These are phyloP conservation scores for Sphaceloma murrayae DNA, from an alignment of 2,329 filamentous ascomycete genomes.

Conservation along the genomic window DNA sequence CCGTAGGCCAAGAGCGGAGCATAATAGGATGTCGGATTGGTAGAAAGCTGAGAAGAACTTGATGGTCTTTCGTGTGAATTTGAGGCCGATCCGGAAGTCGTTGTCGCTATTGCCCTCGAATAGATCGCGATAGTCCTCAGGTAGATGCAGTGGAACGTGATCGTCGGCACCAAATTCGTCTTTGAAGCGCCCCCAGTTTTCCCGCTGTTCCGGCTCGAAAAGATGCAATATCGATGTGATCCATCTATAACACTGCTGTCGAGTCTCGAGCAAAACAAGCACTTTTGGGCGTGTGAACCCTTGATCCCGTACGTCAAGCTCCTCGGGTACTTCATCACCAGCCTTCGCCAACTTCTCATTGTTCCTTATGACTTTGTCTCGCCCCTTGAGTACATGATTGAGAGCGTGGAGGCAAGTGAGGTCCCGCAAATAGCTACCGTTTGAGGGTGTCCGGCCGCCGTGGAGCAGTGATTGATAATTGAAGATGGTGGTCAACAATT, in stretches of 20 bases:
- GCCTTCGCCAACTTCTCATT: constrained; percentile 63
- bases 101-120: constrained; percentile 96
- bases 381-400: constrained; percentile 89
- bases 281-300: constrained; percentile 93
- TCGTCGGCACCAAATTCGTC: constrained; percentile 67
- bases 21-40: constrained; percentile 88
- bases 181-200: constrained; percentile 87
- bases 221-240: constrained; percentile 67
- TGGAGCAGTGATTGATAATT: constrained; percentile 74
- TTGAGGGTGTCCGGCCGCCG: constrained; percentile 59
- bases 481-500: constrained; percentile 63
- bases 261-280: constrained; percentile 78
- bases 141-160: constrained; percentile 55
- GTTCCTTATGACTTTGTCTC: constrained; percentile 86
- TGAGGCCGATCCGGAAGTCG: constrained; percentile 91
- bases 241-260: constrained; percentile 71
- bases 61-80: constrained; percentile 90
- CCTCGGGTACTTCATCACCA: constrained; percentile 48
- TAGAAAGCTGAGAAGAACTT: constrained; percentile 96
- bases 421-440: constrained; percentile 59
- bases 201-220: constrained; percentile 78
- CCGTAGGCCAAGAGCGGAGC: constrained; percentile 78
- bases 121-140: constrained; percentile 77
- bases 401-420: constrained; percentile 73
- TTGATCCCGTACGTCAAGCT: constrained; percentile 76